Base-by-base conservation (phyloP, 345 rosid genomes). In the Linum trigynum region DNA sequence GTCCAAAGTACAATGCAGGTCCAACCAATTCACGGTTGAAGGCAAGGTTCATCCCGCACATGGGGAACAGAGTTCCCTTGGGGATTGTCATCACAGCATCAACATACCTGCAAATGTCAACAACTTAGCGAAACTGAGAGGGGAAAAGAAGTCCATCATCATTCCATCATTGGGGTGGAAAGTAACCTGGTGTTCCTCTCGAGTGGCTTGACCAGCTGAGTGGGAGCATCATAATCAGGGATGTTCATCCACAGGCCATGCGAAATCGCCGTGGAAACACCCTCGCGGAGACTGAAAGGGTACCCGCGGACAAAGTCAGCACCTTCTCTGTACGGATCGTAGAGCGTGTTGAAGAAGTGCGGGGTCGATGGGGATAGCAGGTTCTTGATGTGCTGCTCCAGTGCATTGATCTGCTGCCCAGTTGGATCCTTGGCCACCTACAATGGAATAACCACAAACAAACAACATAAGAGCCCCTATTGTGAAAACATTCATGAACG, bases 1-100 rank as follows among this genome's bases (percentile, higher is more conserved):
- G 53, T 48, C 53, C 53, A 48, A 48, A 48, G 53, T 48, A 48
- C 53, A 48, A 48, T 48, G 53, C 53, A 48, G 53, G 53, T 48
- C 53, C 53, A 9, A 48, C 53, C 11, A 48, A 9, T 10, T 48
- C 53, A 48, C 53, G 53, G 53, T 48, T 9, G 53, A 48, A 48
- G 3, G 53, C 53, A 9, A 48, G 14, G 53, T 48, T 48, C 53
- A 48, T 48, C 14, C 53, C 53, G 14, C 53, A 48, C 53, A 48
- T 48, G 9, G 53, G 53, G 53, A 48, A 48, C 53, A 48, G 53
- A 15, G 53, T 48, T 48, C 53, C 53, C 53, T 48, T 48, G 53
- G 53, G 53, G 53, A 48, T 48, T 9, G 53, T 48, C 53, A 48
- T 12, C 15, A 48, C 53, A 48, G 53, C 53, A 48, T 48, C 53